phyloP scores from a whole-genome alignment of 1,284 basidiomycete genomes.

The Entoloma clypeatum region DNA sequence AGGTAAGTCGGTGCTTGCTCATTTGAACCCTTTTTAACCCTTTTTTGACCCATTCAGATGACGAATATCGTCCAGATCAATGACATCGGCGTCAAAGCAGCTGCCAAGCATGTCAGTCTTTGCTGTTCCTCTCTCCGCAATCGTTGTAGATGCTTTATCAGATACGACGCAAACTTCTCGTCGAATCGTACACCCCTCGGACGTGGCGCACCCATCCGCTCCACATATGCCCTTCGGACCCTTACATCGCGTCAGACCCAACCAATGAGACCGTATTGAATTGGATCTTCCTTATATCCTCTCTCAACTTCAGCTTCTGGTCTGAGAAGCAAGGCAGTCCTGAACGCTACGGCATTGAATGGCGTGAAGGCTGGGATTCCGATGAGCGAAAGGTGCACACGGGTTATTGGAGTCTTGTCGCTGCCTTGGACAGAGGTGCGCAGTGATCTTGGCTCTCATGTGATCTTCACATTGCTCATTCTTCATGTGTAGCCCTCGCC shows the following conservation, averaged over 20 bases:
- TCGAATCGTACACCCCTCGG: constrained; percentile 67
- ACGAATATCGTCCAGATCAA: constrained; percentile 57
- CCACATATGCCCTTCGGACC: constrained; percentile 65
- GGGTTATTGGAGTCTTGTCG: constrained; percentile 81
- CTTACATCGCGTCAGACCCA: constrained; percentile 49
- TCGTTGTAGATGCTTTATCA: constrained; percentile 25
- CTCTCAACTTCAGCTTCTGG: constrained; percentile 87
- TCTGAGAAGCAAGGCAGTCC: constrained; percentile 56
- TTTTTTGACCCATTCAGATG: constrained; percentile 34
- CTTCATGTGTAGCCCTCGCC: constrained; percentile 35
- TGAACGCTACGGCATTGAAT: constrained; percentile 69
- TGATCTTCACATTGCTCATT: constrained; percentile 2
- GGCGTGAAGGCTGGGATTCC: constrained; percentile 65
- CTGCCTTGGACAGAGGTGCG: constrained; percentile 71
- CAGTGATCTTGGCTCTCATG: constrained; percentile 5
- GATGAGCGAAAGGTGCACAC: constrained; percentile 51
- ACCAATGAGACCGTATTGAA: constrained; percentile 57
- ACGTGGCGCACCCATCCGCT: constrained; percentile 77
- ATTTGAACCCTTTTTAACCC: constrained; percentile 7
- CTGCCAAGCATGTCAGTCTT: constrained; percentile 55
- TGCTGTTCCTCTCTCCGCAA: constrained; percentile 4
- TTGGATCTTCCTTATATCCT: constrained; percentile 83
- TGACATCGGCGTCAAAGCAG: constrained; percentile 51
- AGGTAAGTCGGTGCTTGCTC: constrained; percentile 30
- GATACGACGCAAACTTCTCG: constrained; percentile 56